phyloP scores from a whole-genome alignment of 345 rosid species.

The Eucalyptus pauciflora region DNA sequence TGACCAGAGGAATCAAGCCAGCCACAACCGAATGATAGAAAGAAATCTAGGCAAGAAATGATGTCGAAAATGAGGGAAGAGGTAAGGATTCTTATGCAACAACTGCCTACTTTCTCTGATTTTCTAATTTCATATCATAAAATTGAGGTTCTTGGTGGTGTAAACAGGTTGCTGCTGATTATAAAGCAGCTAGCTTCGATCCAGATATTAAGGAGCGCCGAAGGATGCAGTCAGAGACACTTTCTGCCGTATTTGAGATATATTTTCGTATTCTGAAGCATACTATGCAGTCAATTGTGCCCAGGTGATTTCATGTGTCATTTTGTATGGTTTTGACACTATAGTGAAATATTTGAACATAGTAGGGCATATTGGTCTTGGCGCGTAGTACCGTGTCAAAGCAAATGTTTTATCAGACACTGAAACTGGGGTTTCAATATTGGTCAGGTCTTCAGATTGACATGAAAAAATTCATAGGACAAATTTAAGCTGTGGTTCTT shows the following conservation, averaged over 20 bases:
- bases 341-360: background rate
- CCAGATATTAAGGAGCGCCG: constrained; percentile 49
- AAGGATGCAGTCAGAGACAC: constrained; percentile 72
- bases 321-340: background rate
- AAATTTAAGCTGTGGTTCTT: background rate
- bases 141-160: background rate
- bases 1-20: constrained; percentile 44
- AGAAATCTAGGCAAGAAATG: constrained; percentile 57
- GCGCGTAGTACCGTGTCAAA: background rate
- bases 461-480: background rate
- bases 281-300: constrained; percentile 29
- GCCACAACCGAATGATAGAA: constrained; percentile 42
- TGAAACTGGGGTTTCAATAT: background rate
- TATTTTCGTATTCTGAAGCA: constrained; percentile 86
- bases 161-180: constrained; percentile 74
- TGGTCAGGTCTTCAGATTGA: background rate
- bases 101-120: background rate
- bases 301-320: constrained; percentile 29
- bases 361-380: background rate
- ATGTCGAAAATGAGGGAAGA: constrained; percentile 69
- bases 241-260: constrained; percentile 82
- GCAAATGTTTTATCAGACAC: background rate
- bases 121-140: background rate
- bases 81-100: constrained; percentile 16
- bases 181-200: constrained; percentile 53